These are phyloP conservation scores for Crithidia brevicula DNA, from an alignment of 208 protist genomes.

Conservation along the genomic window DNA sequence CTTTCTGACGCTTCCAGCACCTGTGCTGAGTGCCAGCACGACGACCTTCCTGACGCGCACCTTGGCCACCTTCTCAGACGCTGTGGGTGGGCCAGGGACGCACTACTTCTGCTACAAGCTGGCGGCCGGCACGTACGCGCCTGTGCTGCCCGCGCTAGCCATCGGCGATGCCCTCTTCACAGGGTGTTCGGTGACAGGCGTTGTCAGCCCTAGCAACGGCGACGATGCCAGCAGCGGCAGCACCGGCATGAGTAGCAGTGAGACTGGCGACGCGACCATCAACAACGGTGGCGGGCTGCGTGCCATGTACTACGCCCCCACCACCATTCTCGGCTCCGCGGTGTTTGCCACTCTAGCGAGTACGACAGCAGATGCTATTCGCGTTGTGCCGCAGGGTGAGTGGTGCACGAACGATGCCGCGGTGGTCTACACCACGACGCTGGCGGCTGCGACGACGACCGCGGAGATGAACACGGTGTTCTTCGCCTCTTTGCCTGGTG, in stretches of 20 bases:
- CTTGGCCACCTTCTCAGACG: constrained; percentile 56
- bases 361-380: constrained; percentile 43
- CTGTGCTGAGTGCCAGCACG: constrained; percentile 43
- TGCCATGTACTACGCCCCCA: constrained; percentile 84
- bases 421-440: constrained; percentile 51
- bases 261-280: no score
- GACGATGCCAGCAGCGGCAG: constrained; percentile 10
- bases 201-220: constrained; percentile 43
- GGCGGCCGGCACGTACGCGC: constrained; percentile 75
- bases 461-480: constrained; percentile 39
- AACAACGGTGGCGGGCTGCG: constrained; percentile 35
- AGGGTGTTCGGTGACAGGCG: constrained; percentile 31
- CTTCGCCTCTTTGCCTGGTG: constrained; percentile 56
- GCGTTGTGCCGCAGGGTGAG: constrained; percentile 65
- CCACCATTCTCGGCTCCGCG: constrained; percentile 43
- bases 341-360: constrained; percentile 24
- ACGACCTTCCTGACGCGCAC: constrained; percentile 38
- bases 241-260: background rate
- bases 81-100: constrained; percentile 27
- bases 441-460: constrained; percentile 13
- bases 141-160: constrained; percentile 54
- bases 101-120: constrained; percentile 84
- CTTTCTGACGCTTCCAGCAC: constrained; percentile 64
- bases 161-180: constrained; percentile 45
- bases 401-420: constrained; percentile 62